Evolutionary conservation across 768 basidiomycete genomes (phyloP).

Genomic region (Lentinula detonsa): DNA sequence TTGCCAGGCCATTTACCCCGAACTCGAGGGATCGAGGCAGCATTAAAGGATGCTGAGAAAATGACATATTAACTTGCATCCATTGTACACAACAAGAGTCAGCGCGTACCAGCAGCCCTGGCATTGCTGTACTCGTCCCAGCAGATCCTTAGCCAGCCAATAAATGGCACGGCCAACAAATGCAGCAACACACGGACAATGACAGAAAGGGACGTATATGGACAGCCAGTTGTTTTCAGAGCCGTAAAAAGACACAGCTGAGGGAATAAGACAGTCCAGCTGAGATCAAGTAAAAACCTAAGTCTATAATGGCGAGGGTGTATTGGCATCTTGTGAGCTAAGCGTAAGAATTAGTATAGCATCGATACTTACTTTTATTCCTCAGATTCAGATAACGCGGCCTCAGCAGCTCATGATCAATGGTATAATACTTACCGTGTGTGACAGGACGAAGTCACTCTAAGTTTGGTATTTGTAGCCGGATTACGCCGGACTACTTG

Average conservation of each 20-base stretch:
- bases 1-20: conserved; percentile 46
- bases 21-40: conserved; percentile 30
- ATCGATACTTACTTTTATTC: too few species aligned
- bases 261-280: not conserved
- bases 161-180: not conserved
- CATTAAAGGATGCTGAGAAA: conserved; percentile 18
- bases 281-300: not conserved
- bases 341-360: not conserved
- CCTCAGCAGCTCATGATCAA: not conserved
- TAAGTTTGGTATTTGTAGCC: too few species aligned
- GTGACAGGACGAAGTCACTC: too few species aligned
- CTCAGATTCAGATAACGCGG: too few species aligned
- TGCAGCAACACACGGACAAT: not conserved
- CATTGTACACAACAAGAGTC: not conserved
- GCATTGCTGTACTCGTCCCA: not conserved
- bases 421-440: too few species aligned
- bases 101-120: not conserved
- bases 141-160: not conserved
- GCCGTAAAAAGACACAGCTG: not conserved
- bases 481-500: too few species aligned
- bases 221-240: not conserved
- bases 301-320: not conserved
- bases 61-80: not conserved
- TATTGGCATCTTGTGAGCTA: not conserved
- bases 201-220: not conserved